Evolutionary conservation across 139 green algal genomes (phyloP).

Genomic region (Coelastrella sp.): DNA sequence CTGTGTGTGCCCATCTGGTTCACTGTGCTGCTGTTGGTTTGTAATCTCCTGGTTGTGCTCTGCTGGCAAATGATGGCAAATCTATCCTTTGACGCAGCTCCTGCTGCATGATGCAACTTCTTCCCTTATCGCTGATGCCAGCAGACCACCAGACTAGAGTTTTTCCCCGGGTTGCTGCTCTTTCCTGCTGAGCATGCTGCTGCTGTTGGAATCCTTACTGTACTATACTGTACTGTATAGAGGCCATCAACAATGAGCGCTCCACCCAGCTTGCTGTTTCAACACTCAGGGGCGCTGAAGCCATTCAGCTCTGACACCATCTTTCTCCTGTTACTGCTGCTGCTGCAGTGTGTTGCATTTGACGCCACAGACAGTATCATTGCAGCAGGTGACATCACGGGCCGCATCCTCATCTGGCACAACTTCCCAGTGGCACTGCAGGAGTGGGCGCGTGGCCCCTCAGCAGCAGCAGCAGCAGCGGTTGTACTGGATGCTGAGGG

Average conservation of each 20-base stretch:
- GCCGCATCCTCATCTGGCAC: constrained; percentile 86
- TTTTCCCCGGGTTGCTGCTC: background rate
- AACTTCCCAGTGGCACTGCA: constrained; percentile 54
- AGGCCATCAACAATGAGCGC: too few species aligned
- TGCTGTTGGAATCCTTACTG: too few species aligned
- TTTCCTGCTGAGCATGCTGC: too few species aligned
- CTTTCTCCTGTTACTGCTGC: background rate
- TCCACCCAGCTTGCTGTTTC: too few species aligned
- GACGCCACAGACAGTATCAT: constrained; percentile 64
- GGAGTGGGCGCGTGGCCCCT: background rate
- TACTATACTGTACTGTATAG: too few species aligned
- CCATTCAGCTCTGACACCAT: background rate
- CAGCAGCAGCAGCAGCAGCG: constrained; percentile 5
- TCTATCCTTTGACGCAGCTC: background rate
- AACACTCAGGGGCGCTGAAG: background rate
- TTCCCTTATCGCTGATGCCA: background rate
- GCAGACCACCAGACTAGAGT: background rate
- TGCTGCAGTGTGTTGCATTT: constrained; percentile 75
- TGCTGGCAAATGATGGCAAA: background rate
- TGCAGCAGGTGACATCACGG: constrained; percentile 80
- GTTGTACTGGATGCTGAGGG: background rate
- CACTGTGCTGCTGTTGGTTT: background rate
- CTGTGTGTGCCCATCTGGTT: background rate
- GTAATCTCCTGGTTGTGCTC: background rate
- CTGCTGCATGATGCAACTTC: background rate